Evolutionary conservation across 179 eudicot species (phyloP).

Genomic region (Patellifolia procumbens): DNA sequence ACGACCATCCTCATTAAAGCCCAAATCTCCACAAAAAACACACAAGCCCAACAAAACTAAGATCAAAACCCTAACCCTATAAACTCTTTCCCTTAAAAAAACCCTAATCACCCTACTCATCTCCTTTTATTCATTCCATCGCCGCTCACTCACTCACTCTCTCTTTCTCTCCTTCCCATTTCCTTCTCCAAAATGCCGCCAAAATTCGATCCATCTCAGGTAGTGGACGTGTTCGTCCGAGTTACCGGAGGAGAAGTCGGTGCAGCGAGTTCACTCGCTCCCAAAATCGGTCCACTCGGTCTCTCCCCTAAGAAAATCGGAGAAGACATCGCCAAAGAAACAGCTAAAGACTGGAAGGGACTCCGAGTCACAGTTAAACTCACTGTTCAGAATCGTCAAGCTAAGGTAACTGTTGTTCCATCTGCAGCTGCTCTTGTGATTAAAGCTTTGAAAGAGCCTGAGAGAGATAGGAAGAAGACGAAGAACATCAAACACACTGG

Average conservation of each 20-base stretch:
- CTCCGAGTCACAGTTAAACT: constrained; percentile 85
- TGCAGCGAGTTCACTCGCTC: constrained; percentile 81
- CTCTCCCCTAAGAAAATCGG: constrained; percentile 87
- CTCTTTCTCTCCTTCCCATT: neutral
- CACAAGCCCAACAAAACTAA: neutral
- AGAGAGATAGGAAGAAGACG: constrained; percentile 73
- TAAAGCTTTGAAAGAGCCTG: constrained; percentile 84
- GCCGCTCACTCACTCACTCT: neutral
- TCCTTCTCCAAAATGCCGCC: constrained; percentile 74
- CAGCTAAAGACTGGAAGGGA: constrained; percentile 94
- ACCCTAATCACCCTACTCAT: neutral
- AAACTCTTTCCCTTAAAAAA: constrained; percentile 2
- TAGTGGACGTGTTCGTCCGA: constrained; percentile 78
- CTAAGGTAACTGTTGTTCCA: constrained; percentile 83
- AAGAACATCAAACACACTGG: constrained; percentile 85
- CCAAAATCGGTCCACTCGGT: constrained; percentile 83
- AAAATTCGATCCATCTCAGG: constrained; percentile 75
- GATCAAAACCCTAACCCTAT: constrained; percentile 13
- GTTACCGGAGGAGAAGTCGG: constrained; percentile 92
- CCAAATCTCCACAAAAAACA: neutral
- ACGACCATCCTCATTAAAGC: neutral
- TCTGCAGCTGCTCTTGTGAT: constrained; percentile 84
- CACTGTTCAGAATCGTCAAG: constrained; percentile 87
- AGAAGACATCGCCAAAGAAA: constrained; percentile 88
- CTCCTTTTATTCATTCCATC: neutral